Percentiles rank a stretch among this genome's conserved stretches.
phyloP scores from a whole-genome alignment of 208 protist genomes.

The Trypanosomatidae sp. region DNA sequence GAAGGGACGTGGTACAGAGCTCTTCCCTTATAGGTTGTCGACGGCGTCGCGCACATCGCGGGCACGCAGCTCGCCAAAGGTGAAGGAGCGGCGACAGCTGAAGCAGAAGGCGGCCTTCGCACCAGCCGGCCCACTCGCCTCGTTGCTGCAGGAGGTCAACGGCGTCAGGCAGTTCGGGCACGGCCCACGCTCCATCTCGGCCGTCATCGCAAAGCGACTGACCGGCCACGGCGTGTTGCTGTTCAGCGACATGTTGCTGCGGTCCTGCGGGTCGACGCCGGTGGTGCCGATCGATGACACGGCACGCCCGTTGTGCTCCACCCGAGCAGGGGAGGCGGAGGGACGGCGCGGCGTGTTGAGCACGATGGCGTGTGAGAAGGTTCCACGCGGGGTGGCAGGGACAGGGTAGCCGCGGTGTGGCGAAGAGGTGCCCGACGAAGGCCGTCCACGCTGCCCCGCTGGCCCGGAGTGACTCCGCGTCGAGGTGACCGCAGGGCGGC shows the following conservation, averaged over 20 bases:
- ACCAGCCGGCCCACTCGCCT: slow-evolving; percentile 15
- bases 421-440: neutral
- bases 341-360: slow-evolving; percentile 12
- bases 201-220: slow-evolving; percentile 24
- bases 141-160: slow-evolving; percentile 38
- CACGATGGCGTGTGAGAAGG: slow-evolving; percentile 19
- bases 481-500: neutral
- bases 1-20: too few relatives aligned
- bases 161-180: slow-evolving; percentile 71
- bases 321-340: neutral
- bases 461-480: slow-evolving; percentile 10
- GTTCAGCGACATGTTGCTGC: slow-evolving; percentile 15
- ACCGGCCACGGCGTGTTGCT: slow-evolving; percentile 22
- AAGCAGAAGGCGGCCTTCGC: slow-evolving; percentile 81
- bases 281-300: slow-evolving; percentile 12
- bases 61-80: slow-evolving; percentile 55
- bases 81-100: slow-evolving; percentile 74
- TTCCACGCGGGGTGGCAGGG: slow-evolving; percentile 16
- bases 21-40: slow-evolving; percentile 3
- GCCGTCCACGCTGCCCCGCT: neutral
- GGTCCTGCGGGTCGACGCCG: neutral
- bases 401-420: neutral
- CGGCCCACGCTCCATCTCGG: slow-evolving; percentile 42
- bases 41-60: slow-evolving; percentile 19
- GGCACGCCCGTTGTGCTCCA: slow-evolving; percentile 9